Conservation (phyloP, 139 green algal genomes). For the Haematococcus lacustris region DNA sequence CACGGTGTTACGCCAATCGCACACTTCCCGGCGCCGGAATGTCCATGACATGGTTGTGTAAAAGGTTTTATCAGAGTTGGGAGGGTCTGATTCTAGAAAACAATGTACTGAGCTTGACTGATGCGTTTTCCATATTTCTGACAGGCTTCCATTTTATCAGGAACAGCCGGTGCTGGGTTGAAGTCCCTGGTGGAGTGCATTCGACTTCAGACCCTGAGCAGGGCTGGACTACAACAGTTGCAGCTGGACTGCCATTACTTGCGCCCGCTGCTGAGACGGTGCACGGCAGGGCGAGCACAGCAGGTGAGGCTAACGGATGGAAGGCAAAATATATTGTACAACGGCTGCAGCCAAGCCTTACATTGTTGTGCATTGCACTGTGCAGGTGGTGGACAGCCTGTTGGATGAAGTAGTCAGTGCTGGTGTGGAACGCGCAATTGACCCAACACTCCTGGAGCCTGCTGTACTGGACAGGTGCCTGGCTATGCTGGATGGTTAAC, state of each 20-base stretch:
- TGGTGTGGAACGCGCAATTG: constrained; percentile 58
- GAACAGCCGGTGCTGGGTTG: constrained; percentile 42
- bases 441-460: constrained; percentile 66
- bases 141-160: constrained; percentile 44
- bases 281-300: constrained; percentile 18
- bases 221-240: constrained; percentile 67
- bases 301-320: neutral
- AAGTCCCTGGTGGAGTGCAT: constrained; percentile 64
- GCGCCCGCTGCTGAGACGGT: constrained; percentile 41
- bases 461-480: constrained; percentile 65
- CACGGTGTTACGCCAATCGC: too few species aligned
- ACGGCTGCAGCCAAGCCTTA: too few species aligned
- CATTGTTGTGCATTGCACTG: too few species aligned
- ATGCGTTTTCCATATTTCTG: too few species aligned
- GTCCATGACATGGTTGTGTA: too few species aligned
- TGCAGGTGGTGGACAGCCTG: constrained; percentile 41
- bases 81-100: too few species aligned
- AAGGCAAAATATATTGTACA: too few species aligned
- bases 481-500: neutral
- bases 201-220: constrained; percentile 44
- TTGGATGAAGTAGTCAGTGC: constrained; percentile 73
- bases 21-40: too few species aligned
- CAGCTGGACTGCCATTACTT: constrained; percentile 78
- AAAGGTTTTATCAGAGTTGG: too few species aligned
- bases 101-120: too few species aligned